Evolutionary conservation across 2,329 filamentous ascomycete species (phyloP).

Genomic region (Colletotrichum sp.): DNA sequence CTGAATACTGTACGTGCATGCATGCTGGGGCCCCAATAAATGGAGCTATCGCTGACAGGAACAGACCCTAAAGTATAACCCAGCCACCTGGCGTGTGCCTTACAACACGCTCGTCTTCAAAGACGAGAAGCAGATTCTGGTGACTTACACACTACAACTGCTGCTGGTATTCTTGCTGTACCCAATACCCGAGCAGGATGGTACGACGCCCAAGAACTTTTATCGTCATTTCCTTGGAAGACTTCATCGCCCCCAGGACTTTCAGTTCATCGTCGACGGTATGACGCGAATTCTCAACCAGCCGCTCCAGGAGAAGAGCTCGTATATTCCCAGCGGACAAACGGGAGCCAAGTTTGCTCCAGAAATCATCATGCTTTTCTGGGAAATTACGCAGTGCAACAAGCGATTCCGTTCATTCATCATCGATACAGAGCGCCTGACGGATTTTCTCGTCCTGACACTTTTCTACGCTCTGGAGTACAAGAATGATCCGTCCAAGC

Average conservation of each 20-base stretch:
- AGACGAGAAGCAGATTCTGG: slow-evolving; percentile 86
- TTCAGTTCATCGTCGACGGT: slow-evolving; percentile 95
- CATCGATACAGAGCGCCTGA: slow-evolving; percentile 90
- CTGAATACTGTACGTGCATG: slow-evolving; percentile 79
- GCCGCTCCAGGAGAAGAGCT: slow-evolving; percentile 85
- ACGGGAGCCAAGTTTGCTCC: slow-evolving; percentile 84
- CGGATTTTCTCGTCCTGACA: slow-evolving; percentile 90
- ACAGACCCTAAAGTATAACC: slow-evolving; percentile 93
- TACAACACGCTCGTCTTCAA: slow-evolving; percentile 93
- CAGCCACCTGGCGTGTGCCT: slow-evolving; percentile 89
- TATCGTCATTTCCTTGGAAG: slow-evolving; percentile 92
- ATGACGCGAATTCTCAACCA: slow-evolving; percentile 94
- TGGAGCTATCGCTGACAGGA: not conserved
- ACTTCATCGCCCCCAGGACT: slow-evolving; percentile 91
- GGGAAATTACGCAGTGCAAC: slow-evolving; percentile 97
- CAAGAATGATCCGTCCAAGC: slow-evolving; percentile 83
- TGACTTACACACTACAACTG: slow-evolving; percentile 90
- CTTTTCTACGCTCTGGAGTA: slow-evolving; percentile 94
- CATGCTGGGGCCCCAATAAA: not conserved
- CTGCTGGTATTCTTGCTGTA: slow-evolving; percentile 87
- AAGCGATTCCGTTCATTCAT: slow-evolving; percentile 97
- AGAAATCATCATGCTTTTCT: slow-evolving; percentile 96
- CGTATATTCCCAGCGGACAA: slow-evolving; percentile 87
- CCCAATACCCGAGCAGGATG: slow-evolving; percentile 79
- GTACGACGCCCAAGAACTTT: slow-evolving; percentile 79